Percentiles rank a stretch among this genome's conserved stretches.
phyloP scores from a whole-genome alignment of 306 rosid species.

The Malus orientalis region DNA sequence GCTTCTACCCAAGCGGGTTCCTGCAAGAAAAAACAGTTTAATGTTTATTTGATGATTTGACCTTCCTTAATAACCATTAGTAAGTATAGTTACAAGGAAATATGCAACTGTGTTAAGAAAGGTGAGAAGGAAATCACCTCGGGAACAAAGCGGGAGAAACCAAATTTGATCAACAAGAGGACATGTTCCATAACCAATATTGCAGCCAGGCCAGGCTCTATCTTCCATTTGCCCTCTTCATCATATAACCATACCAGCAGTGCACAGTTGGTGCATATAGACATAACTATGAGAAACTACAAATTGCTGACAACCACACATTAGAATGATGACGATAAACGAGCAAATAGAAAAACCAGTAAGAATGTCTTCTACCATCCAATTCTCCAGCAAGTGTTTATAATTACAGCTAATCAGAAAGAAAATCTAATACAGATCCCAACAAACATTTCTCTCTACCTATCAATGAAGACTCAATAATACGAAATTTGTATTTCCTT shows the following conservation, averaged over 20 bases:
- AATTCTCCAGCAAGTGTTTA: background rate
- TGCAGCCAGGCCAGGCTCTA: constrained; percentile 95
- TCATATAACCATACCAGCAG: constrained; percentile 88
- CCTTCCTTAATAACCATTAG: background rate
- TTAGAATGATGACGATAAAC: constrained; percentile 8
- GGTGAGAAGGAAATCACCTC: constrained; percentile 39
- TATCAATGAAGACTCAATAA: background rate
- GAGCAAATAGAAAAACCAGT: background rate
- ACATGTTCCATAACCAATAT: constrained; percentile 84
- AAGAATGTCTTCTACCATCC: background rate
- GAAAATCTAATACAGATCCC: background rate
- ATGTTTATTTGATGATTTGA: background rate
- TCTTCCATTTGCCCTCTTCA: constrained; percentile 86
- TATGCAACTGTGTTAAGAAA: background rate
- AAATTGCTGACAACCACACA: constrained; percentile 14
- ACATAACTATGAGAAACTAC: constrained; percentile 74
- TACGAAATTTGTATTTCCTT: background rate
- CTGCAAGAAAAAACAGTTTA: constrained; percentile 28
- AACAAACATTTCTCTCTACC: background rate
- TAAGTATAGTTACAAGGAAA: background rate
- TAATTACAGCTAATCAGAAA: background rate
- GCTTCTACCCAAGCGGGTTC: constrained; percentile 99
- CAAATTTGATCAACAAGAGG: constrained; percentile 77
- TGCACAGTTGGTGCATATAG: constrained; percentile 95
- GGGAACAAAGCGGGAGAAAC: constrained; percentile 84